These are phyloP conservation scores for Dalbergia cultrata DNA, from an alignment of 306 rosid genomes.

Conservation along the genomic window DNA sequence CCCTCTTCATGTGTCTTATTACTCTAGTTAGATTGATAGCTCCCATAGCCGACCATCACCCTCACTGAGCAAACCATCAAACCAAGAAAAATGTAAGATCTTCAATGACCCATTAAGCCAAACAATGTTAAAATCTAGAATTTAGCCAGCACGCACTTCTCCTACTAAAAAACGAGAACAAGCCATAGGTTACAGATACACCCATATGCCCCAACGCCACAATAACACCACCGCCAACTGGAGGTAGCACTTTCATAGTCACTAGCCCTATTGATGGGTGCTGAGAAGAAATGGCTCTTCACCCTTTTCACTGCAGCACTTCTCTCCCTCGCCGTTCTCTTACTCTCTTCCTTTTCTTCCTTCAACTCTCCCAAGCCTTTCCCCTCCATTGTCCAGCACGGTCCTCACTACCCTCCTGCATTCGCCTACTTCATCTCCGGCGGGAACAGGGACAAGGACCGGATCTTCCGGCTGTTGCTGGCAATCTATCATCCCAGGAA, in stretches of 20 bases:
- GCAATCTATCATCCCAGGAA: conserved; percentile 86
- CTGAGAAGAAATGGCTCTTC: conserved; percentile 82
- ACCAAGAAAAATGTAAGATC: conserved; percentile 52
- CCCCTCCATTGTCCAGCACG: conserved; percentile 64
- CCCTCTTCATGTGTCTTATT: conserved; percentile 7
- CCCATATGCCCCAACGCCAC: conserved; percentile 34
- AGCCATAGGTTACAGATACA: conserved; percentile 40
- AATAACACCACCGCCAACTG: neutral
- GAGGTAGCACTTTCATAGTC: neutral
- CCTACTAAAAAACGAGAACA: neutral
- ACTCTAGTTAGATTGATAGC: neutral
- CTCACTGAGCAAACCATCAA: neutral
- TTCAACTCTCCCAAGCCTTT: conserved; percentile 67
- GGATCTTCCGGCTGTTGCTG: conserved; percentile 78
- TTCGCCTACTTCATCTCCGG: conserved; percentile 83
- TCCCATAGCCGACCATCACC: conserved; percentile 21
- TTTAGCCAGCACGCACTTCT: conserved; percentile 36
- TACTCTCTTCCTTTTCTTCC: conserved; percentile 67
- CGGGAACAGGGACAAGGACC: conserved; percentile 62
- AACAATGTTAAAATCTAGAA: conserved; percentile 16
- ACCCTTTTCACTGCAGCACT: conserved; percentile 75
- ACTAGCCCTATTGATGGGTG: conserved; percentile 65
- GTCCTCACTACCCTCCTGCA: conserved; percentile 75
- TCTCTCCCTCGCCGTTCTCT: conserved; percentile 62
- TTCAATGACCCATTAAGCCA: conserved; percentile 49